Evolutionary conservation across 2,329 filamentous ascomycete genomes (phyloP).

Genomic region (Huntiella omanensis): DNA sequence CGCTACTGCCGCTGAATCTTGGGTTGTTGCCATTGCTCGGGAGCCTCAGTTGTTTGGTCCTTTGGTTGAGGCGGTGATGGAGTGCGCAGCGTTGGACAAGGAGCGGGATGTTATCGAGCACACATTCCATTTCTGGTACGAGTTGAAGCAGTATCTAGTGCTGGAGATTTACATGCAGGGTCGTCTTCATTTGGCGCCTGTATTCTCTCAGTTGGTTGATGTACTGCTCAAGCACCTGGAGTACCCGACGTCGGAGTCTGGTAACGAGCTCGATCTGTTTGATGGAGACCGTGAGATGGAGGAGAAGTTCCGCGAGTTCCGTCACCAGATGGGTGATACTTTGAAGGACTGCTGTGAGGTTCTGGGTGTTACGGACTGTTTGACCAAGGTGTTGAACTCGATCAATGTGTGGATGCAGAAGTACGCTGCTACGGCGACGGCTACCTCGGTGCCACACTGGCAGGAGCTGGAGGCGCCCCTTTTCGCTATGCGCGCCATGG

Average conservation of each 20-base stretch:
- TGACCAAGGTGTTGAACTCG: constrained; percentile 69
- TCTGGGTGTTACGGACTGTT: constrained; percentile 78
- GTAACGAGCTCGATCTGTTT: constrained; percentile 67
- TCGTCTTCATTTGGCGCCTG: constrained; percentile 54
- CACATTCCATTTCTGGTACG: constrained; percentile 97
- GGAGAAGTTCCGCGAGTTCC: constrained; percentile 91
- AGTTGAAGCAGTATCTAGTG: constrained; percentile 89
- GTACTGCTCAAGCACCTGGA: constrained; percentile 81
- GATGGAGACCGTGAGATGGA: constrained; percentile 90
- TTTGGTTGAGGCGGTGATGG: constrained; percentile 78
- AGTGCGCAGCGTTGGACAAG: constrained; percentile 72
- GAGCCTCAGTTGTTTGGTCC: constrained; percentile 64
- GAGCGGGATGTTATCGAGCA: constrained; percentile 82
- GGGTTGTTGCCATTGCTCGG: constrained; percentile 80
- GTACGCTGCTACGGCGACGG: constrained; percentile 57
- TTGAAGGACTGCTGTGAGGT: constrained; percentile 95
- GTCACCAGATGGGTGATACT: constrained; percentile 93
- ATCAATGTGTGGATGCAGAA: constrained; percentile 79
- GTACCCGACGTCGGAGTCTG: constrained; percentile 59
- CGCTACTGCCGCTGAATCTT: constrained; percentile 80
- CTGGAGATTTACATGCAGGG: constrained; percentile 77
- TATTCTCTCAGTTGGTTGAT: constrained; percentile 81
- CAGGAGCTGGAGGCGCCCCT: constrained; percentile 88
- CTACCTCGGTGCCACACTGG: constrained; percentile 73
- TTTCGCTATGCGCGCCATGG: constrained; percentile 90